phyloP scores from a whole-genome alignment of 148 eudicot species.

The Fallopia convolvulus region DNA sequence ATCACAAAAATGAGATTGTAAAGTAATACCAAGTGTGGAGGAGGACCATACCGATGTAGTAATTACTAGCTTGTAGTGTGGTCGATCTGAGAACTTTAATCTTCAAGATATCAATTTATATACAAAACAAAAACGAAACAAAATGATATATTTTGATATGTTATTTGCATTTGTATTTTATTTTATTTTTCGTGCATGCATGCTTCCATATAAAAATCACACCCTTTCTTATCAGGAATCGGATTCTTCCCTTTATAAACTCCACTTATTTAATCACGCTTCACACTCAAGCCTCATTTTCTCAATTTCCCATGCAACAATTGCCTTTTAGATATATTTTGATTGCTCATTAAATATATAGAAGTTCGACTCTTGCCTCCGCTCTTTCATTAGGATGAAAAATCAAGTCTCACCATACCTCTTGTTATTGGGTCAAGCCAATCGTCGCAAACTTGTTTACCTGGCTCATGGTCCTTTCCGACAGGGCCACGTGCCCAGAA shows the following conservation, averaged over 20 bases:
- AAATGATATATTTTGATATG: not conserved
- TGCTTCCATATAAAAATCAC: not conserved
- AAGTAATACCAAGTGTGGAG: not conserved
- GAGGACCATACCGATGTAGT: not conserved
- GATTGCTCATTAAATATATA: too few species aligned
- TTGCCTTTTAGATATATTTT: too few species aligned
- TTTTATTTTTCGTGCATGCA: too few species aligned
- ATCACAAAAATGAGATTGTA: not conserved
- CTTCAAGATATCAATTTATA: not conserved
- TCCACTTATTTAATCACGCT: not conserved
- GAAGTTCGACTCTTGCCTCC: too few species aligned
- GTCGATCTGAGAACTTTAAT: not conserved
- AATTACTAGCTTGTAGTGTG: not conserved
- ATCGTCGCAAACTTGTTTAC: too few species aligned
- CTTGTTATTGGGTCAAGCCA: too few species aligned
- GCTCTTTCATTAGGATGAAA: too few species aligned
- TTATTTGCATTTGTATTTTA: too few species aligned
- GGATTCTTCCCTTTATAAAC: not conserved
- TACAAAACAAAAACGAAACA: not conserved
- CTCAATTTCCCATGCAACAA: not conserved
- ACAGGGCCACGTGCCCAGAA: too few species aligned
- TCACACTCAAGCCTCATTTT: not conserved
- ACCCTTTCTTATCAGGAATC: slow-evolving; percentile 6
- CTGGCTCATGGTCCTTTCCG: too few species aligned
- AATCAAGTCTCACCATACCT: too few species aligned